A percentile compares a stretch with the other conserved stretches of the same genome.
Evolutionary conservation across 495 filamentous ascomycete species (phyloP).

Genomic region (Xylaria palmicola): DNA sequence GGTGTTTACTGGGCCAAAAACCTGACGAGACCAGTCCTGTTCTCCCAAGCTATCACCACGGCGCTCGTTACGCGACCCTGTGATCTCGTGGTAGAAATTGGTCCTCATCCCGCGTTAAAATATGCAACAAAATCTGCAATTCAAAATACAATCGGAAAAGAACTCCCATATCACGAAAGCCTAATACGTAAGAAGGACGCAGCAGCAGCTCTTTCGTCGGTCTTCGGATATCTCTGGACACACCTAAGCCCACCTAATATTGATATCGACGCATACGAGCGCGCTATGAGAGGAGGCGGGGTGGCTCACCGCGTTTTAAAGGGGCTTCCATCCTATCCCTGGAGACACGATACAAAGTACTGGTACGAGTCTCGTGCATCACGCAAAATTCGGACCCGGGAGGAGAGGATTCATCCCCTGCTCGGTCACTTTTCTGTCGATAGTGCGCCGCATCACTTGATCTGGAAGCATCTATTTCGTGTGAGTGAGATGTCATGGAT

Average conservation of each 20-base stretch:
- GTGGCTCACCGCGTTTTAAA: constrained; percentile 16
- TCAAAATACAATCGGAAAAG: constrained; percentile 1
- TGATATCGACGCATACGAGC: constrained; percentile 13
- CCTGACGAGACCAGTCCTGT: constrained; percentile 46
- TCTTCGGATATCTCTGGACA: constrained; percentile 34
- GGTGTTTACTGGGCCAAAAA: constrained; percentile 46
- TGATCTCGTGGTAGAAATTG: constrained; percentile 44
- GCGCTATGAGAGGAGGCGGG: constrained; percentile 17
- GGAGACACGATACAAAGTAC: constrained; percentile 40
- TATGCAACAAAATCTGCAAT: constrained; percentile 27
- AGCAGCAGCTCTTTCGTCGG: constrained; percentile 24
- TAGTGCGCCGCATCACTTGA: constrained; percentile 16
- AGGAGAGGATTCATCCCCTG: constrained; percentile 34
- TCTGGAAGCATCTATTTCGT: background rate
- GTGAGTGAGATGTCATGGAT: constrained; percentile 6
- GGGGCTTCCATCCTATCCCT: constrained; percentile 45
- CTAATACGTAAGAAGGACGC: constrained; percentile 16
- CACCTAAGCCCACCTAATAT: background rate
- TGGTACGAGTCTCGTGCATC: constrained; percentile 46
- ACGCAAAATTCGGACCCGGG: constrained; percentile 18
- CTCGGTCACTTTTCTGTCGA: constrained; percentile 33
- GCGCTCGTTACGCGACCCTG: constrained; percentile 13
- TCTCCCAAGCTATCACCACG: constrained; percentile 42
- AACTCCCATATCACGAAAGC: constrained; percentile 25
- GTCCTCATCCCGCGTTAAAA: constrained; percentile 50